Percentiles rank a stretch among this genome's conserved stretches.
These are phyloP conservation scores for Aspergillus campestris DNA, from an alignment of 495 filamentous ascomycete species.

Conservation along the genomic window DNA sequence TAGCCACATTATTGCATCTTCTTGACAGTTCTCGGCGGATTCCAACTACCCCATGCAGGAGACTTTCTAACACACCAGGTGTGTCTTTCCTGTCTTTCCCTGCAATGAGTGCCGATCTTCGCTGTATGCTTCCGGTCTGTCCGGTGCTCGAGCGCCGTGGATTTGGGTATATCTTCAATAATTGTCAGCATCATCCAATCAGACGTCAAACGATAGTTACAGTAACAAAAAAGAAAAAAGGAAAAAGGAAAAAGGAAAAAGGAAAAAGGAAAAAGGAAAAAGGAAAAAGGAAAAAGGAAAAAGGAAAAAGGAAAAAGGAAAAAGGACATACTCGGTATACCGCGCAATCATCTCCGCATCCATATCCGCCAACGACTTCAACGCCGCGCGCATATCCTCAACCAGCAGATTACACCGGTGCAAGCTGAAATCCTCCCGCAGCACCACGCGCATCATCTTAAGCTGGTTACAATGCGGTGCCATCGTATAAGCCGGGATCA, in stretches of 20 bases:
- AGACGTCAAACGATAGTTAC: too few relatives aligned
- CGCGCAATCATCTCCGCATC: conserved; percentile 53
- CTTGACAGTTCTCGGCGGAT: neutral
- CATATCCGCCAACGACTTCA: conserved; percentile 58
- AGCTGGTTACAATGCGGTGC: conserved; percentile 69
- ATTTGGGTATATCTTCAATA: conserved; percentile 35
- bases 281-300: too few relatives aligned
- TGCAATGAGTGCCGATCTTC: conserved; percentile 71
- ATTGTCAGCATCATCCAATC: neutral
- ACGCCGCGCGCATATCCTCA: conserved; percentile 61
- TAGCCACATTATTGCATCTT: too few relatives aligned
- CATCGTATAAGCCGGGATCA: conserved; percentile 93
- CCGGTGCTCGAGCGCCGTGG: conserved; percentile 37
- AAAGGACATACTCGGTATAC: conserved; percentile 46
- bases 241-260: too few relatives aligned
- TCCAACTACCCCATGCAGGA: neutral
- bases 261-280: too few relatives aligned
- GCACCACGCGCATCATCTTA: conserved; percentile 81
- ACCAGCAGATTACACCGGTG: conserved; percentile 66
- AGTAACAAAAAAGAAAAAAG: too few relatives aligned
- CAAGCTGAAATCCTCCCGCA: conserved; percentile 80
- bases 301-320: neutral
- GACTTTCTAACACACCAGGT: conserved; percentile 55
- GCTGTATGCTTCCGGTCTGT: conserved; percentile 52
- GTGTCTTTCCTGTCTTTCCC: conserved; percentile 74